Percentiles rank a stretch among this genome's conserved stretches.
Evolutionary conservation across 2,329 filamentous ascomycete genomes (phyloP).

Genomic region (Trichoderma simmonsii): DNA sequence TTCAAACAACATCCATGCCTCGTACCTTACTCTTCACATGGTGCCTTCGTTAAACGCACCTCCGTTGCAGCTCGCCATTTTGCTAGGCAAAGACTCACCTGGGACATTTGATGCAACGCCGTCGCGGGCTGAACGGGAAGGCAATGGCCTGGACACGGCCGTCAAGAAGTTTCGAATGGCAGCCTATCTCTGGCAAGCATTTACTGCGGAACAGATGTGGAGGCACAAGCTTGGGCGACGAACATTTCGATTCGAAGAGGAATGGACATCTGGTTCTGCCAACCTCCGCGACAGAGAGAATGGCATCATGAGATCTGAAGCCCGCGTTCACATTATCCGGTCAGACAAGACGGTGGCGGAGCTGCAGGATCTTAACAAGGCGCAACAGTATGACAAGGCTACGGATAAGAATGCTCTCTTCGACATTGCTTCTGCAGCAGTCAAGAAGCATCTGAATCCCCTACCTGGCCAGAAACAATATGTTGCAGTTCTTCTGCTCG

Average conservation of each 20-base stretch:
- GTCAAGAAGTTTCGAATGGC: constrained; percentile 91
- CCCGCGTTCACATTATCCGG: constrained; percentile 82
- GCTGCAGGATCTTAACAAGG: constrained; percentile 71
- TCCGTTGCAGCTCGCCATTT: constrained; percentile 83
- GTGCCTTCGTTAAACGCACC: constrained; percentile 74
- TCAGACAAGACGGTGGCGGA: constrained; percentile 81
- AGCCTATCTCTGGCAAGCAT: constrained; percentile 95
- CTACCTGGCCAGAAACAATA: constrained; percentile 78
- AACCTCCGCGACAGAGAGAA: constrained; percentile 69
- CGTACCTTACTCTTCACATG: constrained; percentile 81
- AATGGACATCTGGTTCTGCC: constrained; percentile 83
- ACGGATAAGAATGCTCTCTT: constrained; percentile 72
- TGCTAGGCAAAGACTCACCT: constrained; percentile 84
- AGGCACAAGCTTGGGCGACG: constrained; percentile 82
- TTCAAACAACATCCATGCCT: constrained; percentile 69
- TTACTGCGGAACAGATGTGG: constrained; percentile 94
- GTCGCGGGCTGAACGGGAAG: constrained; percentile 71
- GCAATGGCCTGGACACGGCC: constrained; percentile 75
- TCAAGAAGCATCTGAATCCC: constrained; percentile 73
- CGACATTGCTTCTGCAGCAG: constrained; percentile 71
- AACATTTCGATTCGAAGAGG: constrained; percentile 87
- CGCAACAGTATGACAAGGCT: constrained; percentile 71
- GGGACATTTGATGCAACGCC: constrained; percentile 81
- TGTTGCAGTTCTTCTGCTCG: constrained; percentile 81
- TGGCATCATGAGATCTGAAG: constrained; percentile 81